These are phyloP conservation scores for Ensete glaucum DNA, from an alignment of 176 grass and related monocot genomes.

Conservation along the genomic window DNA sequence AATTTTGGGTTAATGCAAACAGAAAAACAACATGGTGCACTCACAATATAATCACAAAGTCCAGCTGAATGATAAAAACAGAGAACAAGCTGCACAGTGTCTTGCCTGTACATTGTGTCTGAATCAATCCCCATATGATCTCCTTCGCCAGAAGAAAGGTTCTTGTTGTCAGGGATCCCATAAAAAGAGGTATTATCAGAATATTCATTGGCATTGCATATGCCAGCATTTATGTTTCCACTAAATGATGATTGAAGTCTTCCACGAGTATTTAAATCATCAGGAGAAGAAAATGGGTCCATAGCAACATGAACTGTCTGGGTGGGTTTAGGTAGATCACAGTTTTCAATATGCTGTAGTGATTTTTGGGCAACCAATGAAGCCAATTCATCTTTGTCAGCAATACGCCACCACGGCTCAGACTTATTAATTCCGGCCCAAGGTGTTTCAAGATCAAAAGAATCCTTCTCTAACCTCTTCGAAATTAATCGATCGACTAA, in stretches of 20 bases:
- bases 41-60: neutral
- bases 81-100: neutral
- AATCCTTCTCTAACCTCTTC: constrained; percentile 25
- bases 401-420: constrained; percentile 67
- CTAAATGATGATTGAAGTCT: constrained; percentile 21
- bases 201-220: constrained; percentile 18
- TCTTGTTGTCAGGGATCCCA: constrained; percentile 22
- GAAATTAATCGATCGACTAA: constrained; percentile 11
- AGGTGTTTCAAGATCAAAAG: constrained; percentile 24
- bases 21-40: neutral
- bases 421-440: constrained; percentile 46
- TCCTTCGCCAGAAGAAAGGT: constrained; percentile 15
- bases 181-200: constrained; percentile 13
- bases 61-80: neutral
- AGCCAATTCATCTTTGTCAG: constrained; percentile 61
- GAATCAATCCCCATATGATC: constrained; percentile 5
- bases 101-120: constrained; percentile 35
- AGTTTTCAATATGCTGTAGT: constrained; percentile 60
- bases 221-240: constrained; percentile 18
- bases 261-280: constrained; percentile 12
- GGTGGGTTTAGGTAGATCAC: constrained; percentile 67
- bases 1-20: neutral
- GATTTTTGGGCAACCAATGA: constrained; percentile 66
- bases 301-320: constrained; percentile 27
- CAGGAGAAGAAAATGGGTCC: constrained; percentile 15